Evolutionary conservation across 257 asterid genomes (phyloP).

Genomic region (Lantana camara): DNA sequence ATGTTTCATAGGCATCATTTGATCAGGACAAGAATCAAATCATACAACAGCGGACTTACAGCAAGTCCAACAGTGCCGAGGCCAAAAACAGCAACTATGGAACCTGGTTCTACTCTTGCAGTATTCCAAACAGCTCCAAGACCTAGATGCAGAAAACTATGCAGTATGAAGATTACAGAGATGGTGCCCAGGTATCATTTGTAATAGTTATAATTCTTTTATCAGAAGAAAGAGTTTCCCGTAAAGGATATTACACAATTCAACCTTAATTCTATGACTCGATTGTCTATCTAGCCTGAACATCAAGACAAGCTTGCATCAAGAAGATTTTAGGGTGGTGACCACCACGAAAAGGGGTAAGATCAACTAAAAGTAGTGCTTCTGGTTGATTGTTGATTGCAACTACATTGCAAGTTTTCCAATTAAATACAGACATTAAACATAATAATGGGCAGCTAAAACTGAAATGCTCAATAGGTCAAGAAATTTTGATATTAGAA

Average conservation of each 20-base stretch:
- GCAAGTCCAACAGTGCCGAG: conserved; percentile 98
- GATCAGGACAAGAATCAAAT: conserved; percentile 17
- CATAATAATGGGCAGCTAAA: neutral
- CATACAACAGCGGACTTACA: conserved; percentile 53
- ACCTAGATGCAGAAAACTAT: conserved; percentile 45
- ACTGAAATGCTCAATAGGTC: neutral
- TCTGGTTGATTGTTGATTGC: neutral
- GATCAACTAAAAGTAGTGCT: neutral
- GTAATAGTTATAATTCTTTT: neutral
- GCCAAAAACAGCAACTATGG: conserved; percentile 93
- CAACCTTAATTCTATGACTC: neutral
- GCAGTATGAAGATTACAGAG: conserved; percentile 9
- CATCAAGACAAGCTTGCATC: neutral
- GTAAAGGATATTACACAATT: neutral
- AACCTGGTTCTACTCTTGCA: conserved; percentile 94
- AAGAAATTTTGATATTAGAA: neutral
- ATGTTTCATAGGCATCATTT: neutral
- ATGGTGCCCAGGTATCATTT: neutral
- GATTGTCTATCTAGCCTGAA: neutral
- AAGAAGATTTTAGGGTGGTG: neutral
- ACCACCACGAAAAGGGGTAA: neutral
- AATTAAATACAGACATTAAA: neutral
- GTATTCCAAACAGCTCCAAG: conserved; percentile 99
- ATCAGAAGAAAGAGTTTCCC: neutral
- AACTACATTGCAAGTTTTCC: neutral